A percentile compares a stretch with the other conserved stretches of the same genome.
Evolutionary conservation across 2,329 filamentous ascomycete species (phyloP).

Genomic region (Zalaria obscura): DNA sequence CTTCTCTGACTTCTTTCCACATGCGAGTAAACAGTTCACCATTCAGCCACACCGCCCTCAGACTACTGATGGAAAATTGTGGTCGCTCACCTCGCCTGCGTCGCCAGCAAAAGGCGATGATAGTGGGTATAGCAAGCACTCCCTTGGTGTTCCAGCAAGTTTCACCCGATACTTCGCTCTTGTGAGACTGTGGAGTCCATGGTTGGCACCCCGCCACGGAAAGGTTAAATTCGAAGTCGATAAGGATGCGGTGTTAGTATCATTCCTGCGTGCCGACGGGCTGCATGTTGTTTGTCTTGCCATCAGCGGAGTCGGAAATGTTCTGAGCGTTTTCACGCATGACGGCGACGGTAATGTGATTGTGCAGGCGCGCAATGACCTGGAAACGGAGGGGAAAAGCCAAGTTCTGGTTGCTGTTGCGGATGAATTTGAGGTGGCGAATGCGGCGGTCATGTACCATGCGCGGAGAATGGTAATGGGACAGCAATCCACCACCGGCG

Average conservation of each 20-base stretch:
- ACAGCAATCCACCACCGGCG: slow-evolving; percentile 28
- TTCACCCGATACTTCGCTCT: slow-evolving; percentile 67
- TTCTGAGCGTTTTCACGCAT: slow-evolving; percentile 55
- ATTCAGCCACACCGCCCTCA: slow-evolving; percentile 47
- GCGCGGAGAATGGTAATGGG: slow-evolving; percentile 49
- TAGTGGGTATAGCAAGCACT: slow-evolving; percentile 42
- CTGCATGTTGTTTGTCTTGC: slow-evolving; percentile 65
- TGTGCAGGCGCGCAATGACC: slow-evolving; percentile 61
- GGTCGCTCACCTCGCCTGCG: slow-evolving; percentile 48
- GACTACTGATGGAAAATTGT: slow-evolving; percentile 53
- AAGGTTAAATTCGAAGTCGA: slow-evolving; percentile 51
- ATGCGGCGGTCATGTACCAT: slow-evolving; percentile 75
- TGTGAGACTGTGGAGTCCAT: slow-evolving; percentile 65
- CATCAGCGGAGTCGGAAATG: slow-evolving; percentile 58
- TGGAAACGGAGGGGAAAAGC: slow-evolving; percentile 37
- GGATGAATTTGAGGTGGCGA: slow-evolving; percentile 57
- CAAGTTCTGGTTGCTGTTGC: slow-evolving; percentile 58
- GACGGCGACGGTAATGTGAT: slow-evolving; percentile 51
- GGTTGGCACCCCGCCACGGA: slow-evolving; percentile 82
- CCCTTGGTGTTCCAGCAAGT: slow-evolving; percentile 51
- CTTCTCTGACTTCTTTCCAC: slow-evolving; percentile 42
- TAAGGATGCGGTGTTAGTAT: slow-evolving; percentile 64
- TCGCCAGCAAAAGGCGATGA: slow-evolving; percentile 39
- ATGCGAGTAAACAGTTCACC: slow-evolving; percentile 41
- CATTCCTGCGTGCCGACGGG: slow-evolving; percentile 60